phyloP scores from a whole-genome alignment of 192 early-diverging fungal species.

The Lobosporangium transversale region DNA sequence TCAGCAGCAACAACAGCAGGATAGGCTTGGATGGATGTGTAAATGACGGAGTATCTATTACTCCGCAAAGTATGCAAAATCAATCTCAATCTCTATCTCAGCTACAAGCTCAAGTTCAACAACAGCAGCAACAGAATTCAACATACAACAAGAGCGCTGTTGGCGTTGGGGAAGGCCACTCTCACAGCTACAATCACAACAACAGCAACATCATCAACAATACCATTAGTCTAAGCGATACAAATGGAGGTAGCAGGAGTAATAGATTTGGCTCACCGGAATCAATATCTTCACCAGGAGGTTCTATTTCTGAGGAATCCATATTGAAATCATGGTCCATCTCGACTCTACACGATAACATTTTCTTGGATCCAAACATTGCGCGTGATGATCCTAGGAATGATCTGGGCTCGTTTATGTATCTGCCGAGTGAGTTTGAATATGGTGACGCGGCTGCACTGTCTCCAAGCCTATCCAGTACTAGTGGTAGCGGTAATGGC shows the following conservation, averaged over 20 bases:
- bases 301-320: conserved; percentile 24
- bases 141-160: background rate
- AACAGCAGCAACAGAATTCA: background rate
- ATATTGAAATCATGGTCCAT: conserved; percentile 34
- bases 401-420: conserved; percentile 24
- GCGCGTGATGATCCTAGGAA: conserved; percentile 35
- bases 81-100: background rate
- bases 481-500: conserved; percentile 6
- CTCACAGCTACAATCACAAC: conserved; percentile 2
- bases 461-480: conserved; percentile 18
- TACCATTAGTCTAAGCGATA: background rate
- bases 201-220: conserved; percentile 2
- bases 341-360: conserved; percentile 21
- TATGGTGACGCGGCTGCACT: conserved; percentile 34
- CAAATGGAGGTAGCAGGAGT: background rate
- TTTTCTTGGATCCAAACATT: conserved; percentile 27
- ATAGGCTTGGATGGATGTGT: too few species aligned
- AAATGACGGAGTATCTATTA: too few species aligned
- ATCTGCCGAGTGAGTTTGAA: conserved; percentile 37
- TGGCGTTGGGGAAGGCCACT: background rate
- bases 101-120: background rate
- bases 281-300: conserved; percentile 20
- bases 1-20: conserved; percentile 9
- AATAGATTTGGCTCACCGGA: conserved; percentile 23
- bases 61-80: too few species aligned